Evolutionary conservation across 164 flowering plant species (phyloP).

Genomic region (Macadamia tetraphylla): DNA sequence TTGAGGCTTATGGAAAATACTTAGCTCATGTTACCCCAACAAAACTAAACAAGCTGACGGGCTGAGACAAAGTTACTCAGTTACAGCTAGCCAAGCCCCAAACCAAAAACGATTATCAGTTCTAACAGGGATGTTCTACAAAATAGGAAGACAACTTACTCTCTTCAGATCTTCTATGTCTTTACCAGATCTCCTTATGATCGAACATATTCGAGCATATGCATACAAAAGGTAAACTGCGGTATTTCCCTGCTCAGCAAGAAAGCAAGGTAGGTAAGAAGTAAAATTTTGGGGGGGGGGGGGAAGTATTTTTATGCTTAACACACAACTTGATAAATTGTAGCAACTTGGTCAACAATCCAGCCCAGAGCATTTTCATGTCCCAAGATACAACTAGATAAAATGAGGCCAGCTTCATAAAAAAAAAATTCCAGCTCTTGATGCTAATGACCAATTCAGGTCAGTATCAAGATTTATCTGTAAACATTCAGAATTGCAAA

Average conservation of each 20-base stretch:
- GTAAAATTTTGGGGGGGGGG: neutral
- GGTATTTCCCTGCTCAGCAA: conserved; percentile 78
- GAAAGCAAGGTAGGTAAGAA: neutral
- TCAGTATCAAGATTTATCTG: no score
- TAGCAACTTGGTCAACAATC: no score
- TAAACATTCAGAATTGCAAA: no score
- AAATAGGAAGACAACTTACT: conserved; percentile 34
- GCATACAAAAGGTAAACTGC: conserved; percentile 96
- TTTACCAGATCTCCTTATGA: conserved; percentile 87
- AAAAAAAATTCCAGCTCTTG: no score
- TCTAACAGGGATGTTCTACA: neutral
- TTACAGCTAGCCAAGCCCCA: neutral
- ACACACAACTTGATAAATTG: no score
- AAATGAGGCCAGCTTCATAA: no score
- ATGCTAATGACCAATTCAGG: no score
- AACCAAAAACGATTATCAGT: neutral
- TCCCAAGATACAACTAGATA: no score
- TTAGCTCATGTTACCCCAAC: no score
- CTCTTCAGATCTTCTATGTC: conserved; percentile 72
- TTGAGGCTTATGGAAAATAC: no score
- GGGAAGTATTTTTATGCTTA: no score
- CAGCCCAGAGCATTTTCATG: no score
- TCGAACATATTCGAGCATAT: conserved; percentile 97
- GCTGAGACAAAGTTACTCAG: neutral
- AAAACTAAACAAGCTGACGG: neutral